phyloP scores from a whole-genome alignment of 306 rosid genomes.

The Vigna unguiculata region DNA sequence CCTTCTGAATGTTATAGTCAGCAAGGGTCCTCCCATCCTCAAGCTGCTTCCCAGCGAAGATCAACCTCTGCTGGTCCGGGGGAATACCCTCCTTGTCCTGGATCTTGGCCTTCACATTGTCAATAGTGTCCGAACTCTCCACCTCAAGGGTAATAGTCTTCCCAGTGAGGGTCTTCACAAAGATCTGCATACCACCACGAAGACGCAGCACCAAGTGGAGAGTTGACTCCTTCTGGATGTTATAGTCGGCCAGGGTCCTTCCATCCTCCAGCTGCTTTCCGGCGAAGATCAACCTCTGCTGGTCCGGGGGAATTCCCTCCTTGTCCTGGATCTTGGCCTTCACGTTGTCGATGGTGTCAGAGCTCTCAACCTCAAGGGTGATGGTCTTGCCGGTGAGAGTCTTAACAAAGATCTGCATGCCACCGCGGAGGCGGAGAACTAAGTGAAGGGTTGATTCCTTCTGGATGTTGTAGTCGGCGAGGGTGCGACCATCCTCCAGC shows the following conservation, averaged over 20 bases:
- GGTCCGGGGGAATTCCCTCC: slow-evolving; percentile 77
- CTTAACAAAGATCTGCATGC: slow-evolving; percentile 75
- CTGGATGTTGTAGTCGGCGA: slow-evolving; percentile 74
- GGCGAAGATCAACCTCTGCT: slow-evolving; percentile 76
- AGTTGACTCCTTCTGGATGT: slow-evolving; percentile 78
- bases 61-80: slow-evolving; percentile 79
- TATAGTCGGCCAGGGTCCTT: slow-evolving; percentile 62
- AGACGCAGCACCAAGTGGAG: slow-evolving; percentile 72
- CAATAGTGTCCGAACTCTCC: slow-evolving; percentile 74
- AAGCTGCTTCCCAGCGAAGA: slow-evolving; percentile 70
- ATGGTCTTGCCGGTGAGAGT: slow-evolving; percentile 68
- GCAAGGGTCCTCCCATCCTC: slow-evolving; percentile 77
- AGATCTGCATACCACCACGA: slow-evolving; percentile 72
- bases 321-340: slow-evolving; percentile 80
- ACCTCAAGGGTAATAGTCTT: slow-evolving; percentile 78
- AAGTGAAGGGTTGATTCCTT: slow-evolving; percentile 79
- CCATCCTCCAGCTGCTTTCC: slow-evolving; percentile 76
- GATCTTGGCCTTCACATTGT: slow-evolving; percentile 67
- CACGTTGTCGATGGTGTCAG: slow-evolving; percentile 71
- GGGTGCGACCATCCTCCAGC: slow-evolving; percentile 70
- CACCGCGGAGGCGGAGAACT: slow-evolving; percentile 75
- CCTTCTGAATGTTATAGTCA: slow-evolving; percentile 78
- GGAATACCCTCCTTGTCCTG: slow-evolving; percentile 81
- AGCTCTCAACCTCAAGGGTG: slow-evolving; percentile 68
- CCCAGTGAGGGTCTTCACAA: slow-evolving; percentile 67